Evolutionary conservation across 371 early-diverging fungal species (phyloP).

Genomic region (Mucor irregularis): DNA sequence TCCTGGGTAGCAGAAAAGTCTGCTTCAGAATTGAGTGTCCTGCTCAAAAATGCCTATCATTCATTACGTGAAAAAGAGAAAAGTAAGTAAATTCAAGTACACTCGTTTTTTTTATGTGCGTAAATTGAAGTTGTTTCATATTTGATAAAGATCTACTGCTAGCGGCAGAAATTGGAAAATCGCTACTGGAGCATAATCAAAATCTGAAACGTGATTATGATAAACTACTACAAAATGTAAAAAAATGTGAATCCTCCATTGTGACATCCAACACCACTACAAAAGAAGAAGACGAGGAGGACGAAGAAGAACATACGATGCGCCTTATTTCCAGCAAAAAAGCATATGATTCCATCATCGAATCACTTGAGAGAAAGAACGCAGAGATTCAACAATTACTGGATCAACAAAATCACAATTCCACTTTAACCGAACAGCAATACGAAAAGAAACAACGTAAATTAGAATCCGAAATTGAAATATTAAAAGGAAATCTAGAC

Average conservation of each 20-base stretch:
- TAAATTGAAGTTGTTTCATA: too few species aligned
- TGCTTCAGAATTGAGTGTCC: constrained; percentile 32
- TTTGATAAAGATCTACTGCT: constrained; percentile 54
- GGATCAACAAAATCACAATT: constrained; percentile 30
- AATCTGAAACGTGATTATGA: constrained; percentile 53
- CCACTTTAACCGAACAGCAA: constrained; percentile 12
- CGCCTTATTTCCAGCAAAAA: constrained; percentile 29
- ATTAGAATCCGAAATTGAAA: constrained; percentile 38
- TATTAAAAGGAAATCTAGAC: constrained; percentile 24
- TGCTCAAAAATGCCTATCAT: constrained; percentile 41
- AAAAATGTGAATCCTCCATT: constrained; percentile 6
- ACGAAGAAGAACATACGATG: constrained; percentile 21
- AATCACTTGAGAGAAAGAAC: constrained; percentile 42
- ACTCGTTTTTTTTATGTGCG: too few species aligned
- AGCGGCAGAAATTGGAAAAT: constrained; percentile 63
- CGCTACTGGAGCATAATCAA: constrained; percentile 54
- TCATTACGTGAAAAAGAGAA: constrained; percentile 42
- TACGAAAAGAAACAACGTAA: constrained; percentile 29
- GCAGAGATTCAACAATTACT: constrained; percentile 35
- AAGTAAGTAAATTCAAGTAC: constrained; percentile 18
- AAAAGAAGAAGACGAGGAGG: constrained; percentile 5
- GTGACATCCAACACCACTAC: too few species aligned
- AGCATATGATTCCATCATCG: constrained; percentile 38
- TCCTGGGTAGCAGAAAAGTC: constrained; percentile 49
- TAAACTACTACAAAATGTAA: constrained; percentile 39